These are phyloP conservation scores for Pseudocercospora crystallina DNA, from an alignment of 2,329 filamentous ascomycete species.

Conservation along the genomic window DNA sequence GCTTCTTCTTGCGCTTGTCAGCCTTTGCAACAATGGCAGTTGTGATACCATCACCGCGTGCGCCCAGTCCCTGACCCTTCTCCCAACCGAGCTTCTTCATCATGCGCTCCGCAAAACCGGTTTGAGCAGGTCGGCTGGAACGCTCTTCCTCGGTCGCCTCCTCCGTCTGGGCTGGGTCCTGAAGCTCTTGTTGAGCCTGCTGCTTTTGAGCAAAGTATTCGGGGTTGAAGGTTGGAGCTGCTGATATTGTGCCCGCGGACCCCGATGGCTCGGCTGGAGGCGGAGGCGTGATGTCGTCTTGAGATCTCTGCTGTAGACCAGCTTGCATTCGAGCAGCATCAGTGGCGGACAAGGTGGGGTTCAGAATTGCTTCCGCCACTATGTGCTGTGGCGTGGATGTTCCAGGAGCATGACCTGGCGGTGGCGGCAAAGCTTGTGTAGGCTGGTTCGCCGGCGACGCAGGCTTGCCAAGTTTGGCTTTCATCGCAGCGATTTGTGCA, in stretches of 20 bases:
- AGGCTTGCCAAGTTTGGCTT: slow-evolving; percentile 24
- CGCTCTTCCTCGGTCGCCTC: slow-evolving; percentile 39
- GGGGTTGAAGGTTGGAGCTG: slow-evolving; percentile 19
- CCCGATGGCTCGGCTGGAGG: slow-evolving; percentile 17
- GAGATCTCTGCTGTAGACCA: background rate
- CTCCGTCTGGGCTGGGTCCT: slow-evolving; percentile 31
- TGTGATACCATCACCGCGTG: slow-evolving; percentile 76
- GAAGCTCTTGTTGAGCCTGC: slow-evolving; percentile 18
- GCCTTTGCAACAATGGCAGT: slow-evolving; percentile 80
- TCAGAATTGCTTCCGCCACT: background rate
- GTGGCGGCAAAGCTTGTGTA: slow-evolving; percentile 8
- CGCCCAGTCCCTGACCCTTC: slow-evolving; percentile 83
- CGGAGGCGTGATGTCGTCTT: slow-evolving; percentile 10
- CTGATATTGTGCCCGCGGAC: slow-evolving; percentile 11
- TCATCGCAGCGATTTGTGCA: slow-evolving; percentile 27
- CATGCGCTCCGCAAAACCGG: slow-evolving; percentile 80
- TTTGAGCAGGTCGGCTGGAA: slow-evolving; percentile 72
- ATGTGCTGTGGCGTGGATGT: background rate
- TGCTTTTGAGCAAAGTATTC: slow-evolving; percentile 18
- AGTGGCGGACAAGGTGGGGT: background rate
- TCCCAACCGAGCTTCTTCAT: slow-evolving; percentile 95
- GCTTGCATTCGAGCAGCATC: slow-evolving; percentile 1
- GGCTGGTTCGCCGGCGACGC: slow-evolving; percentile 6
- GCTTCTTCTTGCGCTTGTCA: slow-evolving; percentile 79
- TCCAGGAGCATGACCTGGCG: no score